Base-by-base conservation (phyloP, 2,329 filamentous ascomycete species). In the Simplicillium sp. region DNA sequence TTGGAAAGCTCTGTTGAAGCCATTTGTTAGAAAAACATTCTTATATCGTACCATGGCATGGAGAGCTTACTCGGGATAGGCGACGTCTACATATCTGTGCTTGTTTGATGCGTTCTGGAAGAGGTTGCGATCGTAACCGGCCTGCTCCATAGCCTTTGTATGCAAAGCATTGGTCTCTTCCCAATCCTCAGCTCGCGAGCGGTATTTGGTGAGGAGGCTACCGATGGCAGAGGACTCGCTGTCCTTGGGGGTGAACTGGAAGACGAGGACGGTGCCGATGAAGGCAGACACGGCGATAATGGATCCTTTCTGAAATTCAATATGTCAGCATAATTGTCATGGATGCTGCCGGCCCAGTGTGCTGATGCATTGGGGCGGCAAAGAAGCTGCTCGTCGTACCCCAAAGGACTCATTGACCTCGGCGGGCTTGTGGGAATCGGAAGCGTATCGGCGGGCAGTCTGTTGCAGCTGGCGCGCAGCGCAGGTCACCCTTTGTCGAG, bases 1-100 rank as follows among this genome's bases (percentile, higher is more conserved):
- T 49, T 68, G 58, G 40, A 79, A 57, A 16, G 69, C 59, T 55
- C 74, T 78, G 43, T 15, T 7, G 4, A 14, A 38, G 20, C 20
- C 20, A 9, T 25, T 9, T 25, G 20, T 25, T 25, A 25, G 20
- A n/a, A 18, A n/a, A 36, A 18, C 3, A 28, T 11, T 31, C 9
- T 35, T 31, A 37, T 17, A 16, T 8, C 13, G 31, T 31, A 12
- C 34, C 15, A 28, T 36, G 31, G 34, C 36, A 42, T 43, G 39
- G 25, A 29, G n/a, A 38, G 71, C 73, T 46, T 67, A 80, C 75
- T 80, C 75, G 35, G 75, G 75, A 48, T 60, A 75, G 49, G 68
- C 66, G 48, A 78, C 64, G 46, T 78, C 72, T 49, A 73, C 59
- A 48, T 65, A 65, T 47, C 53, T 55, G 55, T 65, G 66, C 54